Percentiles rank a stretch among this genome's conserved stretches.
Evolutionary conservation across 1,139 yeast genomes (phyloP).

Genomic region (Hansenula lynferdii): DNA sequence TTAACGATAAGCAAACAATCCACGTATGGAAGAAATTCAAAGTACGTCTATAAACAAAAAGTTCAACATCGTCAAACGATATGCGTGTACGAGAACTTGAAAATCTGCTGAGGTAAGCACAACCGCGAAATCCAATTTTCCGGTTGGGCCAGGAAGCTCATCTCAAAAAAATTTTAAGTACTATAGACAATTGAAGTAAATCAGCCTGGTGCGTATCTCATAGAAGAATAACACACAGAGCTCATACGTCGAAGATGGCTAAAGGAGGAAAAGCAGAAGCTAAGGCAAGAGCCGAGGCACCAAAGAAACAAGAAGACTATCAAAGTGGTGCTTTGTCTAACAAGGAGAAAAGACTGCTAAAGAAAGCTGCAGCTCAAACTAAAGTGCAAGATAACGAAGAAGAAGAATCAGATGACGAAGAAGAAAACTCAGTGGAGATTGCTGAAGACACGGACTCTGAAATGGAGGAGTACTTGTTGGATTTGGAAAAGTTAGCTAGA

Average conservation of each 20-base stretch:
- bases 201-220: too few relatives aligned
- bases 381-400: conserved; percentile 25
- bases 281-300: not conserved
- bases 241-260: too few relatives aligned
- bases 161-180: conserved; percentile 3
- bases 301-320: conserved; percentile 28
- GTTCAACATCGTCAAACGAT: too few relatives aligned
- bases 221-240: too few relatives aligned
- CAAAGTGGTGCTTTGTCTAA: conserved; percentile 47
- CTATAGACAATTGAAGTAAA: too few relatives aligned
- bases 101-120: too few relatives aligned
- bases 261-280: not conserved
- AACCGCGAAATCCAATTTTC: not conserved
- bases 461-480: conserved; percentile 39
- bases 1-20: not conserved
- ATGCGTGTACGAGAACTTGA: too few relatives aligned
- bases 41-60: too few relatives aligned
- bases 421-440: conserved; percentile 19
- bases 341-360: conserved; percentile 60
- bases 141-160: not conserved
- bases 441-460: conserved; percentile 27
- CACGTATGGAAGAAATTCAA: not conserved
- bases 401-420: conserved; percentile 21
- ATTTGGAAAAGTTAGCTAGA: conserved; percentile 54
- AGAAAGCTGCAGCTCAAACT: conserved; percentile 45